These are phyloP conservation scores for Friedmanniomyces simplex DNA, from an alignment of 495 filamentous ascomycete species.

Conservation along the genomic window DNA sequence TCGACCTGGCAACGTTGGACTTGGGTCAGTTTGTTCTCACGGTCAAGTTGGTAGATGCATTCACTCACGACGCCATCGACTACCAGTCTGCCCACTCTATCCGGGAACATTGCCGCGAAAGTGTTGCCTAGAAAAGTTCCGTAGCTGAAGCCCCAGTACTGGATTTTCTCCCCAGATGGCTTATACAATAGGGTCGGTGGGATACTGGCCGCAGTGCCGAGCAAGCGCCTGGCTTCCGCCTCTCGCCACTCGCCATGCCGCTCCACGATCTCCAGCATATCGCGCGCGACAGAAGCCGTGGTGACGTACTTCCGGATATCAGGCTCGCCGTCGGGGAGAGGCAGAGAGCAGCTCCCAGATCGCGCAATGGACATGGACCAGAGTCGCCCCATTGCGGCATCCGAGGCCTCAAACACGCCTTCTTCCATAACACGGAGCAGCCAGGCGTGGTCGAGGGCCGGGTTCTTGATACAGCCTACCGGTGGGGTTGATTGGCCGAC, in stretches of 20 bases:
- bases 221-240: conserved; percentile 18
- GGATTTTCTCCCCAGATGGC: conserved; percentile 18
- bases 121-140: conserved; percentile 25
- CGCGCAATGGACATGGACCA: conserved; percentile 31
- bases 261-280: conserved; percentile 22
- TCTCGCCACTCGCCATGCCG: conserved; percentile 37
- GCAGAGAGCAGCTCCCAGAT: conserved; percentile 24
- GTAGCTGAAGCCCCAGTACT: conserved; percentile 29
- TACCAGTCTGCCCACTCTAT: conserved; percentile 39
- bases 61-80: conserved; percentile 39
- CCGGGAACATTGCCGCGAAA: conserved; percentile 38
- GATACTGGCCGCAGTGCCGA: background rate
- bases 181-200: background rate
- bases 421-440: conserved; percentile 21
- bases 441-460: conserved; percentile 21
- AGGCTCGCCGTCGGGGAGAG: conserved; percentile 15
- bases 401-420: conserved; percentile 30
- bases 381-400: conserved; percentile 28
- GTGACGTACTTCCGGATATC: conserved; percentile 30
- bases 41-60: too few species aligned
- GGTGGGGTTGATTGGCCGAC: conserved; percentile 28
- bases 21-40: too few species aligned
- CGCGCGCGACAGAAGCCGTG: conserved; percentile 19
- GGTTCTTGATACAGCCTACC: conserved; percentile 37
- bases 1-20: conserved; percentile 22